A percentile compares a stretch with the other conserved stretches of the same genome.
phyloP scores from a whole-genome alignment of 768 basidiomycete species.

The Dictyophora rubrovolvata region DNA sequence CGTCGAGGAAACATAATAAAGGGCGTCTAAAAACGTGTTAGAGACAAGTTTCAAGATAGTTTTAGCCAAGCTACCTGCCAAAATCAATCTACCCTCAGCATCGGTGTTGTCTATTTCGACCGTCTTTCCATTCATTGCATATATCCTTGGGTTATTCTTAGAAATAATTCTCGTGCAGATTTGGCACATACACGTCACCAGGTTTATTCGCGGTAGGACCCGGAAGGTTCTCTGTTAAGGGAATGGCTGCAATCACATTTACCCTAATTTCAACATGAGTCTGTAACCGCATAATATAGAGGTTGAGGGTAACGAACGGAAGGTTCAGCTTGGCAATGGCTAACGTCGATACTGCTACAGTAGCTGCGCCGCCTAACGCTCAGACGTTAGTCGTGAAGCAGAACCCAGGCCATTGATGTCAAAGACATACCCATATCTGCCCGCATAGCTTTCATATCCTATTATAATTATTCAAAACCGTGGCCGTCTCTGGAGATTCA shows the following conservation, averaged over 20 bases:
- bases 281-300: not conserved
- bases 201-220: slow-evolving; percentile 60
- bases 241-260: slow-evolving; percentile 63
- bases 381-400: not conserved
- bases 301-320: slow-evolving; percentile 41
- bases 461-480: not conserved
- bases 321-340: slow-evolving; percentile 74
- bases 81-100: slow-evolving; percentile 69
- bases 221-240: slow-evolving; percentile 82
- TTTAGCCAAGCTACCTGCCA: slow-evolving; percentile 44
- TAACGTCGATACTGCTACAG: slow-evolving; percentile 59
- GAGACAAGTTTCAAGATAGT: not conserved
- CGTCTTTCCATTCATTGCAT: slow-evolving; percentile 83
- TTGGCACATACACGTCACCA: slow-evolving; percentile 59
- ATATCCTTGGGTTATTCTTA: slow-evolving; percentile 35
- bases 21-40: slow-evolving; percentile 44
- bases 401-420: not conserved
- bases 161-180: not conserved
- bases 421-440: slow-evolving; percentile 68
- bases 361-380: slow-evolving; percentile 59
- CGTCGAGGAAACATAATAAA: slow-evolving; percentile 69
- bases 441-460: slow-evolving; percentile 80
- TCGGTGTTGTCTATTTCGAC: slow-evolving; percentile 85
- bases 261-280: slow-evolving; percentile 33
- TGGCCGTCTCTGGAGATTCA: slow-evolving; percentile 8